Evolutionary conservation across 768 basidiomycete species (phyloP), one percentile per base, ranked within the genome.

Genomic region (Kwoniella heveanensis): DNA sequence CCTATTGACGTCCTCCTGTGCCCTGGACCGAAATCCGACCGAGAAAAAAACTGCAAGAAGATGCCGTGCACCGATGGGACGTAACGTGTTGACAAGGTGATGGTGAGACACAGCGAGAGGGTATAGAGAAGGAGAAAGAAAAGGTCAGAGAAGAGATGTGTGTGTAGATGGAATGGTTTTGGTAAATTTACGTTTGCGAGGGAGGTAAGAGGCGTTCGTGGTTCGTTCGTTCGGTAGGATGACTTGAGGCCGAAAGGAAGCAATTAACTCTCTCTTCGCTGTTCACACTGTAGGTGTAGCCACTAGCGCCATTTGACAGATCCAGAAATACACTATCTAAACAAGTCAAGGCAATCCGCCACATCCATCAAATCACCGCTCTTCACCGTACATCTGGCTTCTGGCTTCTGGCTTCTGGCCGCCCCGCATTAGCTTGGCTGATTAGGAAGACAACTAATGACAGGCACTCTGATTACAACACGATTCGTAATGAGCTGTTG

Each of bases 301-400:
- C 32, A 19, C 39, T 44, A 44, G 39, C 39, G 39, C 39, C 39
- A 44, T 44, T 44, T 44, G 10, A 44, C 39, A 44, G 15, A 44
- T 44, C 39, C 39, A 44, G 39, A 44, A 44, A 44, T 44, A 44
- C 39, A 44, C 39, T 44, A 44, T 44, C 6, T 32, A 54, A 2
- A 21, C 3, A n/a, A n/a, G n/a, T n/a, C n/a, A n/a, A n/a, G n/a
- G n/a, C n/a, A n/a, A n/a, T n/a, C n/a, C 48, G 56, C 56, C 56
- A 57, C 56, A 57, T 47, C 32, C 56, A 24, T 6, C 25, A 21
- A 46, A 46, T 57, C 56, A 47, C 56, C 56, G 39, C 27, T 26
- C 26, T 25, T 46, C 36, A 30, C 56, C 56, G 56, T 19, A 36
- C 54, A 17, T 5, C 5, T 24, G 48, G 7, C 5, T 7, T 9